Evolutionary conservation across 2,329 filamentous ascomycete species (phyloP).

Genomic region (Dactylellina drechsleri): DNA sequence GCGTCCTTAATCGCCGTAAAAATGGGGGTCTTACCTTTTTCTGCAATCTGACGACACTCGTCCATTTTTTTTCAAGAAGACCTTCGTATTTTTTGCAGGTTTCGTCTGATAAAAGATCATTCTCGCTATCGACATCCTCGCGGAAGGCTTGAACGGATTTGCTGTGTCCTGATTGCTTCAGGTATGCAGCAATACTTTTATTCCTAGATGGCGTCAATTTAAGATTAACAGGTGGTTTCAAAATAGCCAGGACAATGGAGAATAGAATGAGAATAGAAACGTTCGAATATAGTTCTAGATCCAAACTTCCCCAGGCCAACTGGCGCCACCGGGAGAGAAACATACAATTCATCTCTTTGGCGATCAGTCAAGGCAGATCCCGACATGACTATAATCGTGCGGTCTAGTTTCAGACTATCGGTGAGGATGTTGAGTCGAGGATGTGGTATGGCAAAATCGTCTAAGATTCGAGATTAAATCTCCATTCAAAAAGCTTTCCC

Average conservation of each 20-base stretch:
- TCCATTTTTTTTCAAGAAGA: conserved; percentile 97
- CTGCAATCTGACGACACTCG: conserved; percentile 89
- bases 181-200: conserved; percentile 92
- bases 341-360: conserved; percentile 54
- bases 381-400: conserved; percentile 31
- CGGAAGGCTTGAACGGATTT: conserved; percentile 70
- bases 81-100: conserved; percentile 95
- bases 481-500: background rate
- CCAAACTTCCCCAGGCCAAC: background rate
- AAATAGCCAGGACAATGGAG: background rate
- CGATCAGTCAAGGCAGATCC: conserved; percentile 47
- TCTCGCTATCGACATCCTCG: conserved; percentile 78
- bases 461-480: background rate
- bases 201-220: conserved; percentile 69
- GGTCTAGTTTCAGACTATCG: background rate
- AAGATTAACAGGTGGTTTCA: background rate
- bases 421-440: background rate
- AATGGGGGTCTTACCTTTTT: conserved; percentile 76
- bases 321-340: background rate
- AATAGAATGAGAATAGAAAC: background rate
- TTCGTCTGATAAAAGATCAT: conserved; percentile 76
- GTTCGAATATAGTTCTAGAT: background rate
- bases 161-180: conserved; percentile 78
- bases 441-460: background rate
- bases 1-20: background rate